These are phyloP conservation scores for Lactarius indigo DNA, from an alignment of 768 basidiomycete species.

Conservation along the genomic window DNA sequence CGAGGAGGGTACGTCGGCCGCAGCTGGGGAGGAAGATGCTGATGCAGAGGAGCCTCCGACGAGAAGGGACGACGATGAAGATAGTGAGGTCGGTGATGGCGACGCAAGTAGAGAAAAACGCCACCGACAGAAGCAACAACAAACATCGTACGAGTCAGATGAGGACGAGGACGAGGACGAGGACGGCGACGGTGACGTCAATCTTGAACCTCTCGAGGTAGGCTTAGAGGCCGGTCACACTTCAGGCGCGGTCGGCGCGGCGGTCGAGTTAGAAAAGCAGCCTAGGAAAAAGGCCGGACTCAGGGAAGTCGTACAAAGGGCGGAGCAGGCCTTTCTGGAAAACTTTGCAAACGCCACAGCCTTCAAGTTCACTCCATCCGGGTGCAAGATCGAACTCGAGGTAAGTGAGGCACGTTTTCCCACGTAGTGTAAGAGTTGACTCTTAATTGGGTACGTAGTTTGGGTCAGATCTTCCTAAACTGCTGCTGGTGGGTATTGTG, in stretches of 20 bases:
- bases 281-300: slow-evolving; percentile 32
- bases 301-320: slow-evolving; percentile 40
- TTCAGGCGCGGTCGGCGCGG: slow-evolving; percentile 35
- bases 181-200: slow-evolving; percentile 51
- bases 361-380: slow-evolving; percentile 65
- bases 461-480: slow-evolving; percentile 81
- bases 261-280: slow-evolving; percentile 37
- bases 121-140: slow-evolving; percentile 65
- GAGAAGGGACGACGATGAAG: slow-evolving; percentile 54
- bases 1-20: slow-evolving; percentile 45
- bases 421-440: not conserved
- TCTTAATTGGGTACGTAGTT: slow-evolving; percentile 52
- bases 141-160: slow-evolving; percentile 73
- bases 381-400: slow-evolving; percentile 79
- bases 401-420: slow-evolving; percentile 41
- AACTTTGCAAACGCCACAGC: slow-evolving; percentile 62
- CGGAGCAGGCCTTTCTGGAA: slow-evolving; percentile 51
- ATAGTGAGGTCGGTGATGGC: slow-evolving; percentile 75
- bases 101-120: slow-evolving; percentile 81
- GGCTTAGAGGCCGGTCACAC: slow-evolving; percentile 63
- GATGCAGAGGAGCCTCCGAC: slow-evolving; percentile 38
- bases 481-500: slow-evolving; percentile 89
- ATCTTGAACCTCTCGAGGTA: slow-evolving; percentile 48
- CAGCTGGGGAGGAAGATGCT: slow-evolving; percentile 51
- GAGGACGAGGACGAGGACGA: slow-evolving; percentile 59